Evolutionary conservation across 164 flowering plant species (phyloP).

Genomic region (Chloranthus sessilifolius): DNA sequence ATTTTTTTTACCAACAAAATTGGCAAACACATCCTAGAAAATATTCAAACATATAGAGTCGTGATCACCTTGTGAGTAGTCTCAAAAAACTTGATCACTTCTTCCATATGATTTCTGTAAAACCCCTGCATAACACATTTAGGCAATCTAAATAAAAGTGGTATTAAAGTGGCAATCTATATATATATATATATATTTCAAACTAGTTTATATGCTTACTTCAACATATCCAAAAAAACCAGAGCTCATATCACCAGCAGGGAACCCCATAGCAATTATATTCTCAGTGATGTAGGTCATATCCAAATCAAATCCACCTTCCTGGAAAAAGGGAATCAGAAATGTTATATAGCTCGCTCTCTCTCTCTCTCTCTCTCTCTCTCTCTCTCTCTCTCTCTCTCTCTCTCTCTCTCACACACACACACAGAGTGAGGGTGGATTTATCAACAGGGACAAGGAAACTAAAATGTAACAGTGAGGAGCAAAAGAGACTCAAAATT

Average conservation of each 20-base stretch:
- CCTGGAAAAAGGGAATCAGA: slow-evolving; percentile 37
- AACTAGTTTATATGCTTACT: slow-evolving; percentile 29
- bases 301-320: slow-evolving; percentile 98
- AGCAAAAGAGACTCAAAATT: no score
- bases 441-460: no score
- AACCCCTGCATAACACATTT: slow-evolving; percentile 63
- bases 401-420: no score
- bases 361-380: no score
- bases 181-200: no score
- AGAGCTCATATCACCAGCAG: slow-evolving; percentile 99
- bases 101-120: slow-evolving; percentile 98
- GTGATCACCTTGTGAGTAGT: slow-evolving; percentile 83
- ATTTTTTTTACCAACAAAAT: no score
- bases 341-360: no score
- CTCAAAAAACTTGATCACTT: slow-evolving; percentile 94
- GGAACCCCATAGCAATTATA: slow-evolving; percentile 98
- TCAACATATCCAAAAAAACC: slow-evolving; percentile 97
- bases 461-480: no score
- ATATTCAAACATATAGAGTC: no score
- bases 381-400: no score
- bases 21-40: no score
- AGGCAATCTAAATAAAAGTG: slow-evolving; percentile 8
- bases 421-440: no score
- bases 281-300: slow-evolving; percentile 98
- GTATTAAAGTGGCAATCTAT: slow-evolving; percentile 1